Conservation (phyloP, 352 stramenopile genomes). For the Globisporangium spiculum region DNA sequence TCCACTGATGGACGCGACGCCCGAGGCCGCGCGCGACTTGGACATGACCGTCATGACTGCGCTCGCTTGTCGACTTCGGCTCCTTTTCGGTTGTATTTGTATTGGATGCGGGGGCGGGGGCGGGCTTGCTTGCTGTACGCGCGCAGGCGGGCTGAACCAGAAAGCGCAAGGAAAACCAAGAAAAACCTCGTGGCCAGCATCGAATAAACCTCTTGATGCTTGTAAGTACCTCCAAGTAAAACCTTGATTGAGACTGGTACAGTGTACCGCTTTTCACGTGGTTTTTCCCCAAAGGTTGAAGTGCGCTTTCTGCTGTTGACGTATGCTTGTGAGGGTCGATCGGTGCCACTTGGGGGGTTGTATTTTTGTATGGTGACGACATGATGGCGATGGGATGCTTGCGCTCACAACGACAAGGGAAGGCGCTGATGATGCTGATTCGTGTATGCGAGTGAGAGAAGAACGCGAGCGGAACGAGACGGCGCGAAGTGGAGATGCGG, state of each 20-base stretch:
- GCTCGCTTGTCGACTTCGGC: not conserved
- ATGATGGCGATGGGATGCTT: not conserved
- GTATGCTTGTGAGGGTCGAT: not conserved
- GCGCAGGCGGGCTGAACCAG: not conserved
- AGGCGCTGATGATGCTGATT: not conserved
- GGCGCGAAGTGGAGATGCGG: not conserved
- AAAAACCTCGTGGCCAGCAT: not conserved
- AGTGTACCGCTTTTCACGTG: not conserved
- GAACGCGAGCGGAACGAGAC: not conserved
- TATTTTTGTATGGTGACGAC: not conserved
- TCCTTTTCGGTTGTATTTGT: conserved; percentile 5
- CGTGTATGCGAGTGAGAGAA: not conserved
- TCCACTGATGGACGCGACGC: conserved; percentile 37
- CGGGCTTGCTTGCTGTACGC: not conserved
- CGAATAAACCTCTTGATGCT: not conserved
- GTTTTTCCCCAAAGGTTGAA: not conserved
- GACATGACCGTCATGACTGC: conserved; percentile 53
- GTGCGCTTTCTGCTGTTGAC: not conserved
- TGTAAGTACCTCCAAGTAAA: not conserved
- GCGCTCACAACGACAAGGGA: not conserved
- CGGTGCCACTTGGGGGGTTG: not conserved
- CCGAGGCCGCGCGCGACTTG: conserved; percentile 44
- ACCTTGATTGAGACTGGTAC: not conserved
- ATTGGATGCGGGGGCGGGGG: not conserved
- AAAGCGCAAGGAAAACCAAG: not conserved